These are phyloP conservation scores for Gracilaria gracilis DNA, from an alignment of 23 red algal species.

Conservation along the genomic window DNA sequence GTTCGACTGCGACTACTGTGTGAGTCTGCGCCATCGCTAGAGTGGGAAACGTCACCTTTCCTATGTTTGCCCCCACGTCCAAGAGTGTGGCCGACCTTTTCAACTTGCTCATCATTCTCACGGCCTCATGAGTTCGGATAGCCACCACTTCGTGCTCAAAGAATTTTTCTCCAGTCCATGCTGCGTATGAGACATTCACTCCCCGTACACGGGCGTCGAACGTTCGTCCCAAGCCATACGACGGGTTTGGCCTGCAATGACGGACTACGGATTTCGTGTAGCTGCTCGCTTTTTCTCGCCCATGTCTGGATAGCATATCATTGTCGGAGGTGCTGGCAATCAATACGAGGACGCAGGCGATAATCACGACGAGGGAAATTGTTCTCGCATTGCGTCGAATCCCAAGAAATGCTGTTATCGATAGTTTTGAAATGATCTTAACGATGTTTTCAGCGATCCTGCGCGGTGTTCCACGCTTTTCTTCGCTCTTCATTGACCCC, in stretches of 20 bases:
- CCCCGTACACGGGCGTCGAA: slow-evolving; percentile 42
- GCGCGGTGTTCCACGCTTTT: not conserved
- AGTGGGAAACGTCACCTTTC: slow-evolving; percentile 55
- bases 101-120: slow-evolving; percentile 60
- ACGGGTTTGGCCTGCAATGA: not conserved
- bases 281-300: not conserved
- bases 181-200: slow-evolving; percentile 41
- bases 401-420: not conserved
- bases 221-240: slow-evolving; percentile 20
- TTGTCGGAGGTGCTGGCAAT: not conserved
- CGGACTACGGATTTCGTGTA: slow-evolving; percentile 1
- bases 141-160: slow-evolving; percentile 20
- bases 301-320: not conserved
- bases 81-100: slow-evolving; percentile 42
- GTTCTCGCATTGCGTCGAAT: slow-evolving; percentile 1
- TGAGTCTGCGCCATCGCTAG: slow-evolving; percentile 53
- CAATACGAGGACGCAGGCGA: not conserved
- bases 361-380: not conserved
- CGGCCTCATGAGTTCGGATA: slow-evolving; percentile 50
- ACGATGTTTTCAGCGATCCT: not conserved
- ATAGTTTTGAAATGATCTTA: not conserved
- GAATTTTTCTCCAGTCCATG: slow-evolving; percentile 36
- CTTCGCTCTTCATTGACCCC: slow-evolving; percentile 1
- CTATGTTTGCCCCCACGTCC: slow-evolving; percentile 61
- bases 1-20: slow-evolving; percentile 53